Percentiles rank a stretch among this genome's conserved stretches.
Evolutionary conservation across 1,284 basidiomycete species (phyloP).

Genomic region (Trametes polyzona): DNA sequence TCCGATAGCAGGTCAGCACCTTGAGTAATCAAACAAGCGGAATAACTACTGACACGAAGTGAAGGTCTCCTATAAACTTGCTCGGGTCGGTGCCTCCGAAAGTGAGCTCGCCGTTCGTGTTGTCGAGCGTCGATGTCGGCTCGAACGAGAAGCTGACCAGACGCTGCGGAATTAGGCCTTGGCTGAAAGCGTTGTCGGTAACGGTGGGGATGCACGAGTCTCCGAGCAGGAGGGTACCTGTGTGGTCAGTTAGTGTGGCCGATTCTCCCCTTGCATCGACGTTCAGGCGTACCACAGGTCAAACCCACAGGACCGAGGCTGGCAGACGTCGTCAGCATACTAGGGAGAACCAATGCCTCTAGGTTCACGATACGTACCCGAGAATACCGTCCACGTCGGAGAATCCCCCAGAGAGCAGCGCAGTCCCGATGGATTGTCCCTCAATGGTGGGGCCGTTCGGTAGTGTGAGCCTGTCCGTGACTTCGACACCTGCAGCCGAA

Average conservation of each 20-base stretch:
- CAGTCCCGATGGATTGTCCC: conserved; percentile 57
- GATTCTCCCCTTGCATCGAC: not conserved
- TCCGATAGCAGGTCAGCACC: not conserved
- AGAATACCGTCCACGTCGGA: conserved; percentile 52
- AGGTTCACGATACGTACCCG: conserved; percentile 29
- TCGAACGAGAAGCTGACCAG: conserved; percentile 52
- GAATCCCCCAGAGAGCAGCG: conserved; percentile 40
- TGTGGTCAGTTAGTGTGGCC: not conserved
- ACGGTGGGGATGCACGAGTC: conserved; percentile 37
- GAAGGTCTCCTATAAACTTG: conserved; percentile 53
- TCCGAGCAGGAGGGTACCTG: conserved; percentile 2
- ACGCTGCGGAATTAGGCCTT: conserved; percentile 26
- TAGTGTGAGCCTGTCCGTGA: conserved; percentile 33
- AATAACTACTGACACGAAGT: conserved; percentile 46
- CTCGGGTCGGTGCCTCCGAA: conserved; percentile 51
- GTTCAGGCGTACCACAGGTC: conserved; percentile 33
- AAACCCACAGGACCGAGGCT: conserved; percentile 50
- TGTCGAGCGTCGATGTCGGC: conserved; percentile 37
- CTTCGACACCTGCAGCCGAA: conserved; percentile 17
- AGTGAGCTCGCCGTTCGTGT: conserved; percentile 36
- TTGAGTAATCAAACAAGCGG: not conserved
- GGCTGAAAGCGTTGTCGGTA: conserved; percentile 50
- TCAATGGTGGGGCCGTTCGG: conserved; percentile 18
- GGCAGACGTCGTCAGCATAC: not conserved
- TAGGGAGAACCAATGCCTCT: not conserved